These are phyloP conservation scores for Melaleuca quinquenervia DNA, from an alignment of 345 rosid species.

Conservation along the genomic window DNA sequence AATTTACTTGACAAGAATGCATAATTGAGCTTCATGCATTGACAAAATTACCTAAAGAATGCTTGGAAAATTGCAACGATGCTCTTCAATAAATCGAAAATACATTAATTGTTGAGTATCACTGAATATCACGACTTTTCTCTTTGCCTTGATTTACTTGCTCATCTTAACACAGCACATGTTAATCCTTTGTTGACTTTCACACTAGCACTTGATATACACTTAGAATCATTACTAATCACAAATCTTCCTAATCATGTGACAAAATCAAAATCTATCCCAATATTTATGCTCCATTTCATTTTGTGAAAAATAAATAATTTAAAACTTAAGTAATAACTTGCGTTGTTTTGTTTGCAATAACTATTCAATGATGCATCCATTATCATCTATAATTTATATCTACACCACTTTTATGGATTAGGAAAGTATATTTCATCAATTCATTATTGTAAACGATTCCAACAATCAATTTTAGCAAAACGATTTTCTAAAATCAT, in stretches of 20 bases:
- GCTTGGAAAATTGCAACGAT: background rate
- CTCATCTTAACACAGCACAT: background rate
- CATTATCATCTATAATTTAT: background rate
- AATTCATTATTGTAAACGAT: background rate
- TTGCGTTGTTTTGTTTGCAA: too few relatives aligned
- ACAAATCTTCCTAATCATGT: background rate
- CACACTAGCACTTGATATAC: accelerated
- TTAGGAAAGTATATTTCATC: background rate
- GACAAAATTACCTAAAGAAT: background rate
- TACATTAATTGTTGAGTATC: accelerated
- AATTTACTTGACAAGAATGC: background rate
- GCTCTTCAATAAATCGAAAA: background rate
- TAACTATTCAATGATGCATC: background rate
- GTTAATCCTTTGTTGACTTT: accelerated
- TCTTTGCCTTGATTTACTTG: background rate
- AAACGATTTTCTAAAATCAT: too few relatives aligned
- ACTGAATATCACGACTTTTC: accelerated
- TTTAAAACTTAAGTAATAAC: background rate
- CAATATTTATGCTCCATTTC: accelerated
- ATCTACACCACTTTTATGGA: background rate
- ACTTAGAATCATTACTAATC: background rate
- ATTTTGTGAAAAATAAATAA: background rate
- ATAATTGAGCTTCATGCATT: background rate
- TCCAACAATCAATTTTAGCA: background rate
- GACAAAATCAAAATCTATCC: background rate